A percentile compares a stretch with the other conserved stretches of the same genome.
Evolutionary conservation across 768 basidiomycete species (phyloP).

Genomic region (Ramaria sp.): DNA sequence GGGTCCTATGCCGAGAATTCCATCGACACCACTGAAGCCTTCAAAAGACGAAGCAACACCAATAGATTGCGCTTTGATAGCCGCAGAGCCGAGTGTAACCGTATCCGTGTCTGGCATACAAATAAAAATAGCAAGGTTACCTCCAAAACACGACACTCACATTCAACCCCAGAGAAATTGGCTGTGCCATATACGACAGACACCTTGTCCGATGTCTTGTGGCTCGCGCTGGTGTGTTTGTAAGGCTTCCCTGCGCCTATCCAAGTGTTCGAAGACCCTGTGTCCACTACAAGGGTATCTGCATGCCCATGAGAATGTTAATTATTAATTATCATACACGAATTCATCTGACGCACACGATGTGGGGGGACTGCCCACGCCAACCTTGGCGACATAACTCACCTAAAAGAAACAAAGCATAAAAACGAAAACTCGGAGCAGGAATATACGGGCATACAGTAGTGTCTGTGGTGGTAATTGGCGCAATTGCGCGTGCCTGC

Average conservation of each 20-base stretch:
- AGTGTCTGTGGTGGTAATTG: not conserved
- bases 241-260: slow-evolving; percentile 35
- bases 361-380: not conserved
- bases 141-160: not conserved
- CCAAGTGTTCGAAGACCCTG: slow-evolving; percentile 50
- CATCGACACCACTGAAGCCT: slow-evolving; percentile 40
- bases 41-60: slow-evolving; percentile 41
- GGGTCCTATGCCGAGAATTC: slow-evolving; percentile 62
- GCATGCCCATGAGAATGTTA: slow-evolving; percentile 42
- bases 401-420: not conserved
- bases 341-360: slow-evolving; percentile 31
- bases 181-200: slow-evolving; percentile 46
- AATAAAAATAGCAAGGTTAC: not conserved
- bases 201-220: slow-evolving; percentile 37
- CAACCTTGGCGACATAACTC: not conserved
- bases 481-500: too few relatives aligned
- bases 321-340: slow-evolving; percentile 18
- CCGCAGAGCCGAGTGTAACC: slow-evolving; percentile 10
- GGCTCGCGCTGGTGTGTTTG: slow-evolving; percentile 31
- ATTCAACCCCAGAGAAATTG: not conserved
- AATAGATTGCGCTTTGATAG: slow-evolving; percentile 48
- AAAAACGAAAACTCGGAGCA: not conserved
- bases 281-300: slow-evolving; percentile 23
- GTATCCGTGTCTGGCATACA: not conserved
- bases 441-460: too few relatives aligned